Evolutionary conservation across 2,329 filamentous ascomycete genomes (phyloP).

Genomic region (Microcyclospora pomicola): DNA sequence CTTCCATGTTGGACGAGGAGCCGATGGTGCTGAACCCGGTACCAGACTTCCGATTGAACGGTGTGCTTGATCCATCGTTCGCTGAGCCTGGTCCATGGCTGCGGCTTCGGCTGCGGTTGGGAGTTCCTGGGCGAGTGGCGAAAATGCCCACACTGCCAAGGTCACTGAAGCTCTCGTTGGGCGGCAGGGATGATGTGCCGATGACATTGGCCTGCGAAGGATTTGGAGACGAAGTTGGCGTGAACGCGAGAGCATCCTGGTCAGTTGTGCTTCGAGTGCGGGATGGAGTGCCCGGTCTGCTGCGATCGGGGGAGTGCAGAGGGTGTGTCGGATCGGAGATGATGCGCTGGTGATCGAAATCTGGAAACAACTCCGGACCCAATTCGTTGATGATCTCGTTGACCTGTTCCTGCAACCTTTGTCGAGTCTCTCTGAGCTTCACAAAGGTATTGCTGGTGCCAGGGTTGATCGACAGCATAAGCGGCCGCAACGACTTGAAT

Average conservation of each 20-base stretch:
- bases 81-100: constrained; percentile 41
- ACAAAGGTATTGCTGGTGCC: constrained; percentile 72
- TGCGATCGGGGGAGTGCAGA: constrained; percentile 13
- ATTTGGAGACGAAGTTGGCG: constrained; percentile 11
- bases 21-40: constrained; percentile 39
- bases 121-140: constrained; percentile 71
- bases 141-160: constrained; percentile 81
- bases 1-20: constrained; percentile 53
- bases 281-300: constrained; percentile 12
- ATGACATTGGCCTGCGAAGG: constrained; percentile 6
- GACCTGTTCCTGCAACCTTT: constrained; percentile 64
- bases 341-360: constrained; percentile 70
- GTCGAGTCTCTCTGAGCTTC: constrained; percentile 58
- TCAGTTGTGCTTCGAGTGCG: constrained; percentile 13
- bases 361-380: constrained; percentile 91
- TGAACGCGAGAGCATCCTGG: constrained; percentile 15
- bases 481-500: constrained; percentile 78
- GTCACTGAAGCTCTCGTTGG: constrained; percentile 89
- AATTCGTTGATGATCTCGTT: constrained; percentile 89
- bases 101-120: constrained; percentile 56
- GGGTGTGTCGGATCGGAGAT: constrained; percentile 39
- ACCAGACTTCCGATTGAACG: not conserved
- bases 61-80: constrained; percentile 19
- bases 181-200: constrained; percentile 46
- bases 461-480: constrained; percentile 74